These are phyloP conservation scores for Botrytis sinoallii DNA, from an alignment of 2,329 filamentous ascomycete species.

Conservation along the genomic window DNA sequence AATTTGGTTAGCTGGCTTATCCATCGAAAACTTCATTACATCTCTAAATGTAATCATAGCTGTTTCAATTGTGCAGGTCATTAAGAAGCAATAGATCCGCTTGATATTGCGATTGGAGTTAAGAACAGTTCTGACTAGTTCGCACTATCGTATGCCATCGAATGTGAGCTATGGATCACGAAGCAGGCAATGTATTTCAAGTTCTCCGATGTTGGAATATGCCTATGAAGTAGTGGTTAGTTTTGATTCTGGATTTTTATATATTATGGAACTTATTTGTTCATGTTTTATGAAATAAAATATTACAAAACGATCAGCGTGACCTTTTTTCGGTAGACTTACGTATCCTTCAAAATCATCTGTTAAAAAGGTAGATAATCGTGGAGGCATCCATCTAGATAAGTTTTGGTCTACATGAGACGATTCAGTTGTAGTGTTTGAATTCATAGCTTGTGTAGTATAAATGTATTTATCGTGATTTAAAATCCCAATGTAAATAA, in stretches of 20 bases:
- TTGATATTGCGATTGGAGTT: background rate
- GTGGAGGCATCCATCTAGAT: background rate
- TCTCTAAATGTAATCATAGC: background rate
- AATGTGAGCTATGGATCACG: background rate
- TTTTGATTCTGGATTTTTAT: accelerated
- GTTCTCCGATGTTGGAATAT: background rate
- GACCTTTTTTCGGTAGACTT: background rate
- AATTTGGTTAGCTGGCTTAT: background rate
- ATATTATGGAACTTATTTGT: background rate
- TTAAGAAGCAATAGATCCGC: background rate
- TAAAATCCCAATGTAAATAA: background rate
- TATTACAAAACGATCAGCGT: background rate
- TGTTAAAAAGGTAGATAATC: background rate
- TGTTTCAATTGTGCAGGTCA: background rate
- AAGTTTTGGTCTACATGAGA: background rate
- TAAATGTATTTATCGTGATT: background rate
- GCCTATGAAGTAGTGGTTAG: background rate
- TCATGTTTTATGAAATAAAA: background rate
- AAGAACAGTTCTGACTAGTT: background rate
- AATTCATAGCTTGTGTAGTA: background rate
- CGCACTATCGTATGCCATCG: background rate
- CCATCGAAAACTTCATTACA: background rate
- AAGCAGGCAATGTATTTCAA: background rate
- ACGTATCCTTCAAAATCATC: background rate
- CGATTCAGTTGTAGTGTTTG: background rate